Percentiles rank a stretch among this genome's conserved stretches.
These are phyloP conservation scores for Fusarium abutilonis DNA, from an alignment of 2,329 filamentous ascomycete species.

Conservation along the genomic window DNA sequence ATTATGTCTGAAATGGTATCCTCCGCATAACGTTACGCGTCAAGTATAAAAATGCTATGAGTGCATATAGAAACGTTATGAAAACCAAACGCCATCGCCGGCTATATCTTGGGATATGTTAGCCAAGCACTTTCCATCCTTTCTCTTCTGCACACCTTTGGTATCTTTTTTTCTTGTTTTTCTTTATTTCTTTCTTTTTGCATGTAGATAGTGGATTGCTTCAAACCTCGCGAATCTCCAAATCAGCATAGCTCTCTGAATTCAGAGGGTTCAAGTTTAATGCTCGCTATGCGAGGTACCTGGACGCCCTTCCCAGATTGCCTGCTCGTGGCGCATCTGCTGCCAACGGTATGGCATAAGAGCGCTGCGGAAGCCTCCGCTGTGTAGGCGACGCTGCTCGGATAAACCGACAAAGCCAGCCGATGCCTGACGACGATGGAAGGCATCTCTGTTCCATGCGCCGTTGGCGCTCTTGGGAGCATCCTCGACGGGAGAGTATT, in stretches of 20 bases:
- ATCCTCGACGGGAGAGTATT: constrained; percentile 34
- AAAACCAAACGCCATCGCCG: constrained; percentile 34
- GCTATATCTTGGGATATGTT: constrained; percentile 16
- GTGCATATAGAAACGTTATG: constrained; percentile 25
- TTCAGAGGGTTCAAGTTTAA: constrained; percentile 7
- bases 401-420: constrained; percentile 43
- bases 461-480: constrained; percentile 40
- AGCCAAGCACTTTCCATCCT: constrained; percentile 16
- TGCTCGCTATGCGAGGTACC: constrained; percentile 43
- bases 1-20: constrained; percentile 36
- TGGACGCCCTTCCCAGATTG: constrained; percentile 39
- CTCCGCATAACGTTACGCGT: constrained; percentile 30
- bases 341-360: constrained; percentile 45
- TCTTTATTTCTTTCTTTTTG: no score
- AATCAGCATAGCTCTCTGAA: background rate
- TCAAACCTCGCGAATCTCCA: constrained; percentile 2
- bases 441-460: constrained; percentile 9
- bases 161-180: constrained; percentile 8
- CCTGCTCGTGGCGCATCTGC: constrained; percentile 34
- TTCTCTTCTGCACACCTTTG: constrained; percentile 6
- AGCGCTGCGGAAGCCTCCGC: constrained; percentile 43
- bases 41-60: constrained; percentile 26
- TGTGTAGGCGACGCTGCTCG: constrained; percentile 40
- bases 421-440: constrained; percentile 41
- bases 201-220: background rate